Evolutionary conservation across 2,329 filamentous ascomycete species (phyloP).

Genomic region (Aspergillus tanneri): DNA sequence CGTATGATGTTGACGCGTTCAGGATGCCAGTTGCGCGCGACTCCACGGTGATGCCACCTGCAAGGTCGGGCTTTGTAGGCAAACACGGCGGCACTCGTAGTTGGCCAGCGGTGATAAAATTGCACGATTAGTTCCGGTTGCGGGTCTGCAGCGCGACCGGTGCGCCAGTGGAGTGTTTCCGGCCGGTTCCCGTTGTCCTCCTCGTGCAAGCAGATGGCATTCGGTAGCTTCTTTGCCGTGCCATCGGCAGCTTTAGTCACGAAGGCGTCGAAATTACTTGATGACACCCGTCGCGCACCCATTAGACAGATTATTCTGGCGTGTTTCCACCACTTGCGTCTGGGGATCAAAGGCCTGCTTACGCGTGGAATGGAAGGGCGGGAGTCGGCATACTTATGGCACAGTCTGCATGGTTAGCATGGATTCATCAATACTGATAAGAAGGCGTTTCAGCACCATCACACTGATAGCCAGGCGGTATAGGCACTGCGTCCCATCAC

Average conservation of each 20-base stretch:
- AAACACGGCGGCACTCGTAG: slow-evolving; percentile 80
- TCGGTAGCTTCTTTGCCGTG: no score
- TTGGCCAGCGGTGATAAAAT: slow-evolving; percentile 88
- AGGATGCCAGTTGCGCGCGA: slow-evolving; percentile 87
- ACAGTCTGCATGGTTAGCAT: no score
- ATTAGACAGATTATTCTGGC: slow-evolving; percentile 63
- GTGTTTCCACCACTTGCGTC: slow-evolving; percentile 63
- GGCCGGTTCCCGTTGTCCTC: slow-evolving; percentile 5
- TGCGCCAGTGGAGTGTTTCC: slow-evolving; percentile 89
- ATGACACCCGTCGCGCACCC: slow-evolving; percentile 69
- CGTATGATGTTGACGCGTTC: slow-evolving; percentile 75
- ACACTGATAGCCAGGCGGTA: slow-evolving; percentile 66
- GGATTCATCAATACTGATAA: no score
- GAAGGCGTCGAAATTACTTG: slow-evolving; percentile 62
- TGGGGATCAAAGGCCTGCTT: slow-evolving; percentile 71
- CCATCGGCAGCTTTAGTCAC: no score
- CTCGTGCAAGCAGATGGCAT: slow-evolving; percentile 5
- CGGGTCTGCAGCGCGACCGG: slow-evolving; percentile 81
- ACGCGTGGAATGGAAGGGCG: slow-evolving; percentile 60
- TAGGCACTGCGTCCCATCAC: slow-evolving; percentile 60
- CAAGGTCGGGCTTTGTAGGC: slow-evolving; percentile 85
- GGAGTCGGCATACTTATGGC: slow-evolving; percentile 50
- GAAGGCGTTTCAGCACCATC: no score
- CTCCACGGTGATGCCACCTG: slow-evolving; percentile 85
- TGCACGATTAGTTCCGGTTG: slow-evolving; percentile 77